These are phyloP conservation scores for Fusarium sp. DNA, from an alignment of 2,329 filamentous ascomycete species.

Conservation along the genomic window DNA sequence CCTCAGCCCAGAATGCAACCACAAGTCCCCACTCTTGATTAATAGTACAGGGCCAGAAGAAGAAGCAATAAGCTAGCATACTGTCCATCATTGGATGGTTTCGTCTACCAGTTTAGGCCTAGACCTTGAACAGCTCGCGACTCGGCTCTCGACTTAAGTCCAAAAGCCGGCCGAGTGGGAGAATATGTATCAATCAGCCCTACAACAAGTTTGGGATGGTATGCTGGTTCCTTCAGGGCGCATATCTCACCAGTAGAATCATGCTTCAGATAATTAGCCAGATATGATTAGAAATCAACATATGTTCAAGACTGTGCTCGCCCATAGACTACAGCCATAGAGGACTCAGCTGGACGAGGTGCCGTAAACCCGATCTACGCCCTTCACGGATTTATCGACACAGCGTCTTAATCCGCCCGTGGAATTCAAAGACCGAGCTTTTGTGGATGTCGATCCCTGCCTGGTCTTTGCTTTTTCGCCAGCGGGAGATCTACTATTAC, in stretches of 20 bases:
- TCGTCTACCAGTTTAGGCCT: constrained; percentile 9
- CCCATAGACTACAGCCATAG: not conserved
- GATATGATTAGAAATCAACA: not conserved
- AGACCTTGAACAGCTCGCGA: constrained; percentile 36
- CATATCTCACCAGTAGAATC: too few relatives aligned
- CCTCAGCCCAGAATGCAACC: not conserved
- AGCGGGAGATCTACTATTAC: not conserved
- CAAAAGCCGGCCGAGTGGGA: constrained; percentile 30
- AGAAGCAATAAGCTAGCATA: not conserved
- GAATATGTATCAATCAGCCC: constrained; percentile 15
- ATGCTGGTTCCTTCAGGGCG: not conserved
- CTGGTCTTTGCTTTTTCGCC: not conserved
- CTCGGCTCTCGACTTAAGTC: constrained; percentile 46
- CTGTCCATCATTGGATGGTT: constrained; percentile 16
- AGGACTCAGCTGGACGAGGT: not conserved
- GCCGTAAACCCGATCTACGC: not conserved
- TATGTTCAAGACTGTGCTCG: not conserved
- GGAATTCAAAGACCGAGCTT: not conserved
- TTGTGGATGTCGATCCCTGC: not conserved
- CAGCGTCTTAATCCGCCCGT: not conserved
- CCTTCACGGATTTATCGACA: not conserved
- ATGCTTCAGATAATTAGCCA: not conserved
- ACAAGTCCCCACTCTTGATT: constrained; percentile 4
- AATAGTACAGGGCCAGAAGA: constrained; percentile 3
- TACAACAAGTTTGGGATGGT: not conserved